Conservation (phyloP, 2,329 filamentous ascomycete genomes). For the Colletotrichum abscissum region DNA sequence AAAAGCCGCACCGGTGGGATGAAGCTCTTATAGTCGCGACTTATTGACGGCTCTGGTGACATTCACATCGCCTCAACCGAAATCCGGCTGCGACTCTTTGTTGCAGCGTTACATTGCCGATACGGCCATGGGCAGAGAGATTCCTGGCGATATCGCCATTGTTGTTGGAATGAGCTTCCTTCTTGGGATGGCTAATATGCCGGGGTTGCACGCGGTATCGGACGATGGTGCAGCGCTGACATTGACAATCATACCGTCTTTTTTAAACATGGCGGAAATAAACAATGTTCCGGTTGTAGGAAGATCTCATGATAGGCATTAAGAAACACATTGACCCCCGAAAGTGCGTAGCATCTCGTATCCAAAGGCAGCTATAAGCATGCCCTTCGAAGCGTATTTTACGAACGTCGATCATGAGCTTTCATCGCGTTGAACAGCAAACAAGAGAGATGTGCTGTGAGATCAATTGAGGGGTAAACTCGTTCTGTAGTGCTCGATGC, state of each 20-base stretch:
- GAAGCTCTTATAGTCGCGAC: background rate
- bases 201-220: background rate
- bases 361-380: too few relatives aligned
- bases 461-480: slow-evolving; percentile 11
- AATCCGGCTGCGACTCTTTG: background rate
- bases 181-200: slow-evolving; percentile 18
- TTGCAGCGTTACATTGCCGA: slow-evolving; percentile 27
- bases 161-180: slow-evolving; percentile 25
- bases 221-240: background rate
- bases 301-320: too few relatives aligned
- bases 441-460: background rate
- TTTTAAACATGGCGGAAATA: too few relatives aligned
- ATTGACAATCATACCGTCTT: too few relatives aligned
- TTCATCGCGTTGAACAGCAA: background rate
- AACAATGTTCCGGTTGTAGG: too few relatives aligned
- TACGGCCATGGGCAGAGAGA: slow-evolving; percentile 7
- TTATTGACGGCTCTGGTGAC: background rate
- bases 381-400: too few relatives aligned
- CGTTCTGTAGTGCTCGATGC: background rate
- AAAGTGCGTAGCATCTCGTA: too few relatives aligned
- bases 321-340: too few relatives aligned
- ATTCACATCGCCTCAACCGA: background rate
- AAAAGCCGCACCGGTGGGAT: background rate
- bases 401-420: background rate
- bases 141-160: slow-evolving; percentile 28